phyloP scores from a whole-genome alignment of 805 yeast species.

The Pichia pseudocactophila region DNA sequence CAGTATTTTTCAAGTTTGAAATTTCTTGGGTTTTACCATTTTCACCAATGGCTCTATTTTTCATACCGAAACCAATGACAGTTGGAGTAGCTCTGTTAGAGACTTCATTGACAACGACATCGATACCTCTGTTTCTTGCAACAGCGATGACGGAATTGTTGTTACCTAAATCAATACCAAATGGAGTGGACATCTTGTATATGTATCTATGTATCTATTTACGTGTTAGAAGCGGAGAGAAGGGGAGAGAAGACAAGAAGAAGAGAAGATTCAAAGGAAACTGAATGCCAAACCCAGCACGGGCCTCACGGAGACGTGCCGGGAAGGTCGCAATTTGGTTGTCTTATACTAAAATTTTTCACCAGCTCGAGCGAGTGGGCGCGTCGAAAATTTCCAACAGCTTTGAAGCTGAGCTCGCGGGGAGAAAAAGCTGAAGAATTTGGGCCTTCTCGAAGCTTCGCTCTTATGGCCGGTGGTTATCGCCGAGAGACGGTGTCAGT shows the following conservation, averaged over 20 bases:
- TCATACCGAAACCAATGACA: conserved; percentile 79
- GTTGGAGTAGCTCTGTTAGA: conserved; percentile 95
- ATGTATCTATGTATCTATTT: no score
- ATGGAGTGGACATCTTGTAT: conserved; percentile 71
- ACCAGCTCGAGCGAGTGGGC: neutral
- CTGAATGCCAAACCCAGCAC: no score
- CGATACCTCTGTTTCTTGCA: conserved; percentile 98
- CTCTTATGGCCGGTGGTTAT: no score
- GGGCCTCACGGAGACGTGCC: no score
- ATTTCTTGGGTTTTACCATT: conserved; percentile 93
- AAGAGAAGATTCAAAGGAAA: no score
- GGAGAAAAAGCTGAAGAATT: no score
- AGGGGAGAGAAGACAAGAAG: neutral
- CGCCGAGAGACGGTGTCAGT: no score
- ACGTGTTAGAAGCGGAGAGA: no score
- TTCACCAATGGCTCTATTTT: conserved; percentile 91
- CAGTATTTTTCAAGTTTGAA: conserved; percentile 93
- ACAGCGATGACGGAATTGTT: conserved; percentile 88
- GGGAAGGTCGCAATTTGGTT: neutral
- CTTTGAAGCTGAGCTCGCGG: no score
- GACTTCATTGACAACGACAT: conserved; percentile 95
- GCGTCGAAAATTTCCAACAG: conserved; percentile 4
- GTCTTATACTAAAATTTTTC: conserved; percentile 1
- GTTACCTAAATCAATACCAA: conserved; percentile 98
- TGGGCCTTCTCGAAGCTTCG: neutral